Base-by-base conservation (phyloP, 1,284 basidiomycete genomes). In the Termitomyces sp. region DNA sequence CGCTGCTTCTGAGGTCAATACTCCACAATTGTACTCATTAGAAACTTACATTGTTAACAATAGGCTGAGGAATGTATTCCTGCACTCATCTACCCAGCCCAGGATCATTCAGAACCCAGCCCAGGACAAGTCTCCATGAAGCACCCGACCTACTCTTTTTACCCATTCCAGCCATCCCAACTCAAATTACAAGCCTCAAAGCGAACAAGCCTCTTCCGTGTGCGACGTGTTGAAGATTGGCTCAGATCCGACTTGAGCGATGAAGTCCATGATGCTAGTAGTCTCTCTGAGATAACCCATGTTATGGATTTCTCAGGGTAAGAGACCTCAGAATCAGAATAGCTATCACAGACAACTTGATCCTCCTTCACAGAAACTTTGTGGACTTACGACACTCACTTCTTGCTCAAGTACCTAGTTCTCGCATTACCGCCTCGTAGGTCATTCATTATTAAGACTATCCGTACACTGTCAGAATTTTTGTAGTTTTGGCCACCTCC, bases 151-250 rank as follows among this genome's bases (percentile, higher is more conserved):
- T 87, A 87, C 64, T 76, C 83, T 6, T 58, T 87, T 34, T 89
- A 83, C 66, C 88, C 86, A 0, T 87, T 87, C 63, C 61, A 80
- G 7, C 70, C 79, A 2, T 72, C 78, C 21, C 76, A 73, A 13
- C 62, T 76, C 10, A 63, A 80, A 30, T 76, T 79, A 8, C 81
- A 80, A 74, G 76, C 70, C 30, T 69, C 76, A 58, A 70, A 69
- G 41, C 62, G 72, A 2, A 70, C 71, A 24, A 71, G 74, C 50
- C 69, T 76, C 33, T 86, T 85, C 62, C 75, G 88, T 50, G 64
- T 86, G 34, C 78, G 85, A 45, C 77, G 77, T 50, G 79, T 88
- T 21, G 77, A 76, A 15, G 78, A 84, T 61, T 86, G 82, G 82
- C 71, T 84, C 30, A 70, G 67, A 52, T 61, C 60, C 38, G 62